Percentiles rank a stretch among this genome's conserved stretches.
Conservation (phyloP, 495 filamentous ascomycete species). For the Haplographium delicatum region DNA sequence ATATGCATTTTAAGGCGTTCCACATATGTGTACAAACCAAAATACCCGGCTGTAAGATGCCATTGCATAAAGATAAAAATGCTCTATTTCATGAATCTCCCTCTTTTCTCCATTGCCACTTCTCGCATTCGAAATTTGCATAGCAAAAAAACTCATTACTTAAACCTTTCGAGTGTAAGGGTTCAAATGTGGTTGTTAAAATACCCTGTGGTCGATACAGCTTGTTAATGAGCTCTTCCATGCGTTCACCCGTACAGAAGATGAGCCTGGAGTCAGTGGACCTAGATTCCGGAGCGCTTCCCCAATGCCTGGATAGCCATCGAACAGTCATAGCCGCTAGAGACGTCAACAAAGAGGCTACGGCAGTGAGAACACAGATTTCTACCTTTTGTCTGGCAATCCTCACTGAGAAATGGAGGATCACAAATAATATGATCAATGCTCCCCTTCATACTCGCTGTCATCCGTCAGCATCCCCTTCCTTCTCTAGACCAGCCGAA, state of each 20-base stretch:
- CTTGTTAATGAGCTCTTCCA: constrained; percentile 48
- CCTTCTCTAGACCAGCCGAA: neutral
- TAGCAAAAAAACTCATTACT: constrained; percentile 79
- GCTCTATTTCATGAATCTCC: neutral
- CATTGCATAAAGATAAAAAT: neutral
- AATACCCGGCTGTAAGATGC: constrained; percentile 8
- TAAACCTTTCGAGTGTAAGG: constrained; percentile 59
- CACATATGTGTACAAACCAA: neutral
- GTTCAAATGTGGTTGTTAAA: constrained; percentile 54
- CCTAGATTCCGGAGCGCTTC: neutral
- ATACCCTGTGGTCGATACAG: constrained; percentile 46
- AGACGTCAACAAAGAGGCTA: constrained; percentile 3
- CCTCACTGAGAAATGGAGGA: constrained; percentile 71
- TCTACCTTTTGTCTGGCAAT: constrained; percentile 75
- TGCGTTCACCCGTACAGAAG: constrained; percentile 68
- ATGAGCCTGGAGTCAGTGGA: constrained; percentile 36
- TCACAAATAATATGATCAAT: constrained; percentile 67
- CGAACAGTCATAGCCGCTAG: constrained; percentile 66
- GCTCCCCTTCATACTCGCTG: constrained; percentile 52
- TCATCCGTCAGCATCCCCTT: neutral
- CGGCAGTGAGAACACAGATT: constrained; percentile 2
- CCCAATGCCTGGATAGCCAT: constrained; percentile 53
- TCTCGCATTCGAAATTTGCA: constrained; percentile 60
- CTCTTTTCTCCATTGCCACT: constrained; percentile 42
- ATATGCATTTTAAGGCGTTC: constrained; percentile 16